Evolutionary conservation across 176 grass and related monocot genomes (phyloP), one percentile per base, ranked within the genome.

Genomic region (Musa acuminata): DNA sequence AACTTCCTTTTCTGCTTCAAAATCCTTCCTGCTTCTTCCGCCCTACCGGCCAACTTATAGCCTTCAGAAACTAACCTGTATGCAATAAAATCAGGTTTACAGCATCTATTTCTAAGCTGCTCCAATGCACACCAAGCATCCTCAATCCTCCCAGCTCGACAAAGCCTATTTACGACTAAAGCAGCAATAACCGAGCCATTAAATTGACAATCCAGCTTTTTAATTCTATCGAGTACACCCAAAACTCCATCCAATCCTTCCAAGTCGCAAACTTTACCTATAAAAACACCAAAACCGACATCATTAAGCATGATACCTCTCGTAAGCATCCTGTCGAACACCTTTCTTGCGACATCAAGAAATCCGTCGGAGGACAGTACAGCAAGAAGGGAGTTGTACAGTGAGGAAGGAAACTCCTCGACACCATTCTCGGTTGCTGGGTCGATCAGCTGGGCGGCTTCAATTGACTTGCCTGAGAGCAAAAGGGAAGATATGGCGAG

Each of bases 1-100:
- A 89, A 83, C 83, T 97, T 97, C 71, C 90, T 90, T 75, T 97
- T 97, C 55, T 91, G 90, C 74, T 93, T 97, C 80, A 97, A 73
- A 53, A 97, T 87, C 76, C 63, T 88, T 24, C 43, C 75, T 81
- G 87, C 83, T 73, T 97, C 90, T 4, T 93, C 87, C 3, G 54
- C 22, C 63, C 80, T 85, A 49, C 83, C 81, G 0, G 57, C 79
- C 25, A 24, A n/a, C 69, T 43, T 82, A 78, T 91, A 97, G 49
- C 81, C 77, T 80, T 88, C 85, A 0, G 94, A 88, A 73, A 93
- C 94, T 73, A 88, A 80, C 76, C 93, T 85, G 77, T 93, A 93
- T 0, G 93, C 87, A 1, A 93, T 85, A 75, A 97, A 97, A 85
- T 93, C 90, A 0, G 94, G 90, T 70, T 93, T 97, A 64, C 83